Evolutionary conservation across 305 asterid species (phyloP).

Genomic region (Fraxinus velutina): DNA sequence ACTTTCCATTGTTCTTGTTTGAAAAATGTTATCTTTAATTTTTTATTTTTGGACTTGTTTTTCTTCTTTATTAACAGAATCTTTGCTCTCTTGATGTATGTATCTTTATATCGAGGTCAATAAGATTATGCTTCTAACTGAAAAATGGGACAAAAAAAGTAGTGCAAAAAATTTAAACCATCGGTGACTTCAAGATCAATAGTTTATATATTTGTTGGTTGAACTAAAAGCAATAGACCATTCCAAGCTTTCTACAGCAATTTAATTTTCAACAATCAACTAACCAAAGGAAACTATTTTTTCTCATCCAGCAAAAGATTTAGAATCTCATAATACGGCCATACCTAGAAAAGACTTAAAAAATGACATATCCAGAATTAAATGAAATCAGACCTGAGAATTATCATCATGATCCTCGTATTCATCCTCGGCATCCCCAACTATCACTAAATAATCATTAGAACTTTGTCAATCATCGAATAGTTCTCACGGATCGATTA

Average conservation of each 20-base stretch:
- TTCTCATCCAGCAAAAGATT: constrained; percentile 14
- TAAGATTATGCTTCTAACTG: background rate
- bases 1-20: background rate
- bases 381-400: constrained; percentile 52
- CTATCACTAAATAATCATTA: constrained; percentile 41
- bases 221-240: background rate
- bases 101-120: background rate
- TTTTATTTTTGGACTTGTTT: background rate
- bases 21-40: background rate
- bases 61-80: background rate
- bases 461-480: constrained; percentile 23
- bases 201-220: background rate
- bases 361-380: background rate
- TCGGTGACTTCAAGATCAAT: background rate
- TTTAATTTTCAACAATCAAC: background rate
- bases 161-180: background rate
- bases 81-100: background rate
- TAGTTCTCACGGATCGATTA: background rate
- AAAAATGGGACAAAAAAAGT: background rate
- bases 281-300: constrained; percentile 2
- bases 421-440: constrained; percentile 36
- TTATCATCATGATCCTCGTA: constrained; percentile 42
- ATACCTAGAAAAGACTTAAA: constrained; percentile 1
- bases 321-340: background rate
- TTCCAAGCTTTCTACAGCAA: background rate